Evolutionary conservation across 768 basidiomycete genomes (phyloP).

Genomic region (Lanmaoa pseudosensibilis): DNA sequence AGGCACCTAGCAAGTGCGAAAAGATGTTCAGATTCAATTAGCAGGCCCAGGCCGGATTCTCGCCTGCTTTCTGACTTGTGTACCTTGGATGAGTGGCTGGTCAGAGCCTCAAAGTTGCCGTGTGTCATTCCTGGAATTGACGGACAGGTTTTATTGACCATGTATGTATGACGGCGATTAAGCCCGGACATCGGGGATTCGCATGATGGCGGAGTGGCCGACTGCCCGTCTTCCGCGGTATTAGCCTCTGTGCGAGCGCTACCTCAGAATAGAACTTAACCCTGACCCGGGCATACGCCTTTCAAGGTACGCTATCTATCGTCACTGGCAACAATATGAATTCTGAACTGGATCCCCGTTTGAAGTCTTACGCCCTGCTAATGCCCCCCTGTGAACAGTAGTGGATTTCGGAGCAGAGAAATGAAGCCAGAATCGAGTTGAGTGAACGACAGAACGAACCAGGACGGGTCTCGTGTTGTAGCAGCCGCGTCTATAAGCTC

Average conservation of each 20-base stretch:
- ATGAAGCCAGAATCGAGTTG: constrained; percentile 6
- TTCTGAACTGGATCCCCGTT: constrained; percentile 29
- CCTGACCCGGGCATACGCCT: constrained; percentile 5
- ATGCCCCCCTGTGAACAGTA: not conserved
- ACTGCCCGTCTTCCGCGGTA: constrained; percentile 16
- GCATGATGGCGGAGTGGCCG: constrained; percentile 10
- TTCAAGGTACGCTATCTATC: constrained; percentile 22
- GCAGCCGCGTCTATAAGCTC: constrained; percentile 11
- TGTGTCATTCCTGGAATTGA: constrained; percentile 11
- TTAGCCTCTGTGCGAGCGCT: constrained; percentile 8
- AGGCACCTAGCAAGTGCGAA: constrained; percentile 8
- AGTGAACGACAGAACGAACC: constrained; percentile 11
- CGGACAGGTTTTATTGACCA: constrained; percentile 2
- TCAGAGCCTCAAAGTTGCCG: constrained; percentile 8
- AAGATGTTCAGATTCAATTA: not conserved
- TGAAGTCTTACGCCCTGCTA: constrained; percentile 7
- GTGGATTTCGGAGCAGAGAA: constrained; percentile 11
- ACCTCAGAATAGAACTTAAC: constrained; percentile 4
- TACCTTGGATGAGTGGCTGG: not conserved
- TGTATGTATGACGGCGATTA: constrained; percentile 22
- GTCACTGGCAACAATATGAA: constrained; percentile 22
- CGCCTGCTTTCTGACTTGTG: not conserved
- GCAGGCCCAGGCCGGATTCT: constrained; percentile 10
- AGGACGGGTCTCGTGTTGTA: constrained; percentile 19
- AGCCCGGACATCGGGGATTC: constrained; percentile 26